phyloP scores from a whole-genome alignment of 371 early-diverging fungal genomes.

The Syncephalastrum contaminatum region DNA sequence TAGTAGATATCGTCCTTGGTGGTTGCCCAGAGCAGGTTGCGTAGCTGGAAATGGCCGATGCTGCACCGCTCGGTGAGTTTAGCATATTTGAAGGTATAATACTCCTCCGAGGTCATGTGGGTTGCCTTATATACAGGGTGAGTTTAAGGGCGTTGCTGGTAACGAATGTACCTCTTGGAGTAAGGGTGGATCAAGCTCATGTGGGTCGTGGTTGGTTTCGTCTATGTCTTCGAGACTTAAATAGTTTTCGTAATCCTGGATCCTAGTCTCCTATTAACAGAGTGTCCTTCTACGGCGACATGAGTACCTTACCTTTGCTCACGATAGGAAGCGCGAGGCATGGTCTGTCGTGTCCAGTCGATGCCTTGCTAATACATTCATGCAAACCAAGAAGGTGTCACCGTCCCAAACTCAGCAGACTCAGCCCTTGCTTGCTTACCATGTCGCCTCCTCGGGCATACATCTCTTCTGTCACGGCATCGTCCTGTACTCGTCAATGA shows the following conservation, averaged over 20 bases:
- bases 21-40: conserved; percentile 74
- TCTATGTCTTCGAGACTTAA: conserved; percentile 20
- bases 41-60: conserved; percentile 71
- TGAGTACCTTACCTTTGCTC: conserved; percentile 28
- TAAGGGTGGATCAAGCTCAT: no score
- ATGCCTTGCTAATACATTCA: conserved; percentile 40
- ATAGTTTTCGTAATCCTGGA: conserved; percentile 26
- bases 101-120: conserved; percentile 20
- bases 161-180: no score
- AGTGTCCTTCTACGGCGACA: background rate
- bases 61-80: conserved; percentile 37
- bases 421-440: conserved; percentile 15
- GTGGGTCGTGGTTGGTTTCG: background rate
- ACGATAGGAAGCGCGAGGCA: conserved; percentile 24
- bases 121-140: conserved; percentile 7
- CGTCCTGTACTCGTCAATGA: conserved; percentile 1
- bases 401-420: conserved; percentile 10
- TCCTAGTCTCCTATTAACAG: conserved; percentile 1
- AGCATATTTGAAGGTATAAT: conserved; percentile 40
- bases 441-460: conserved; percentile 34
- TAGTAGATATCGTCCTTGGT: conserved; percentile 73
- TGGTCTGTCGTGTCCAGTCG: conserved; percentile 25
- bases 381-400: conserved; percentile 7
- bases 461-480: conserved; percentile 32
- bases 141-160: no score